Evolutionary conservation across 2,329 filamentous ascomycete genomes (phyloP), one percentile per base, ranked within the genome.

Genomic region (Gnomoniopsis smithogilvyi): DNA sequence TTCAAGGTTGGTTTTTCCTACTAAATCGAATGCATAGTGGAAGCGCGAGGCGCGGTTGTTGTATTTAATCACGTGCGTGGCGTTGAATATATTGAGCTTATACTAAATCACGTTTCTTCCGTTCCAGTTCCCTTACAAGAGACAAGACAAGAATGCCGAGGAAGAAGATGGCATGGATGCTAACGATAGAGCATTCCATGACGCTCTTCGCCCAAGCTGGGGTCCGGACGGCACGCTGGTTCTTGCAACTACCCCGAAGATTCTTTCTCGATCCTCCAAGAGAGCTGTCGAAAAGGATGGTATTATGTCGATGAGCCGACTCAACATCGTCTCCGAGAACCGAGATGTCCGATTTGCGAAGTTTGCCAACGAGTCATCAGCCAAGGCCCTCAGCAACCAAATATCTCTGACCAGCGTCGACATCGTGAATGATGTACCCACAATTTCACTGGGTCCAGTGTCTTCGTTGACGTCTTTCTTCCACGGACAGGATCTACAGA

Each of bases 81-180:
- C 65, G 46, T 48, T 64, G 48, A 72, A 70, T 67, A 68, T 67
- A 70, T 57, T 63, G 59, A 67, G 69, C 62, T 69, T 67, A 74
- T 75, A 72, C 78, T 82, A 80, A 84, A 72, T 74, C 69, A 71
- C 69, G 68, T 65, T 69, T 69, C 66, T 64, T 69, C 41, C 69
- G 70, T 72, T 75, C 69, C 85, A 96, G 92, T 96, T 89, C 85
- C 92, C 92, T 54, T 95, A 95, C 78, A 83, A 90, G 72, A 91
- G 92, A 77, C 86, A 87, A 74, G 78, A 87, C 64, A 92, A 93
- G 69, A 85, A 84, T 43, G 82, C 85, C 67, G 78, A 84, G 64
- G 79, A 84, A 63, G 83, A 89, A 67, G 78, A 83, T 65, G 79
- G 87, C 58, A 80, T 92, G 78, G 80, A 81, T 66, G 79, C 83